Base-by-base conservation (phyloP, 768 basidiomycete genomes). In the Boletus rubescentipes region DNA sequence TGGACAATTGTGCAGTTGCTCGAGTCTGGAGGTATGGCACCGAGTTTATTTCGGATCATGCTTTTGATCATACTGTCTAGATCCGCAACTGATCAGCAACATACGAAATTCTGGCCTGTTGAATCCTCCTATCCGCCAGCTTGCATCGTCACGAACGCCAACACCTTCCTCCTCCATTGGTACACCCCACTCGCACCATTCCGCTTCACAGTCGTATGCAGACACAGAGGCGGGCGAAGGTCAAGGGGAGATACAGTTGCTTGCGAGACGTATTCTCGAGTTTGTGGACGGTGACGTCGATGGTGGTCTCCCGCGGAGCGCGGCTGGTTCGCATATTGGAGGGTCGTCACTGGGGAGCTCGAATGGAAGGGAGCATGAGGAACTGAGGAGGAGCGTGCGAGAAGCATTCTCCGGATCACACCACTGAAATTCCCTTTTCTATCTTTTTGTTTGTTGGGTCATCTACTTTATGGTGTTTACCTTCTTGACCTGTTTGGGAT, bases 1-100 rank as follows among this genome's bases (percentile, higher is more conserved):
- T 99, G 97, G 97, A 98, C 97, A 0, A 95, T 98, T 61, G 95
- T 98, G 23, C 97, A 99, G 67, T 75, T 99, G 20, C 79, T 99
- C 26, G 97, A 99, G 69, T 96, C 96, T n/a, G 91, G 92, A 57
- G 91, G 89, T 91, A 60, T 39, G 76, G 60, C 2, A 1, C 18
- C 9, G 21, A 42, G 23, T 30, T 26, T n/a, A 15, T 40, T 29
- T 42, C 23, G 31, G 52, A 38, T 44, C 34, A 56, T 4, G 18
- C 12, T 31, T 5, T 45, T 51, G 31, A 58, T 8, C 11, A 16
- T 38, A 23, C 55, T 40, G 46, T 41, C 21, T 46, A 91, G 94
- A 98, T 70, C 88, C 90, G 18, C 87, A 91, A 67, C 77, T 98
- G 38, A 89, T 89, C 55, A 89, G 84, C 72, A 95, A 91, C 75